Evolutionary conservation across 306 rosid species (phyloP).

Genomic region (Trichosanthes truncata): DNA sequence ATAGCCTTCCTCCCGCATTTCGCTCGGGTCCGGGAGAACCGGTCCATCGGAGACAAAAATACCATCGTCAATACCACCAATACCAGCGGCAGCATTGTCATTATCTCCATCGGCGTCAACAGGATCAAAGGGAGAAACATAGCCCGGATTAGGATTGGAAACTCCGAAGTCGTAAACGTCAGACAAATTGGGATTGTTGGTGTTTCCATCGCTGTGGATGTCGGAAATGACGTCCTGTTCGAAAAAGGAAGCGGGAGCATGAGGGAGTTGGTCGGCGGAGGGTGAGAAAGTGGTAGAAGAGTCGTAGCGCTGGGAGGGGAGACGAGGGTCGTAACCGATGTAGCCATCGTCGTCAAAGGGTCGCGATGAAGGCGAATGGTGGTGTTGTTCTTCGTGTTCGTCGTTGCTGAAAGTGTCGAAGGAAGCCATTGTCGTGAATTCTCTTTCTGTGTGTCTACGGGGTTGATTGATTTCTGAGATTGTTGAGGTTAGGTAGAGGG

Average conservation of each 20-base stretch:
- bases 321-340: constrained; percentile 16
- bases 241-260: constrained; percentile 13
- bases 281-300: constrained; percentile 20
- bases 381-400: constrained; percentile 22
- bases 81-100: not conserved
- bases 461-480: not conserved
- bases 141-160: constrained; percentile 32
- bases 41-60: constrained; percentile 46
- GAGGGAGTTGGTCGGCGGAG: constrained; percentile 14
- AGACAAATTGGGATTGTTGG: constrained; percentile 18
- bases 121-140: constrained; percentile 45
- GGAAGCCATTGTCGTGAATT: constrained; percentile 38
- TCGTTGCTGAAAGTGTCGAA: constrained; percentile 43
- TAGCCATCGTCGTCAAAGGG: constrained; percentile 41
- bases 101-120: constrained; percentile 12
- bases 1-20: constrained; percentile 68
- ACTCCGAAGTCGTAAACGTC: constrained; percentile 36
- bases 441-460: not conserved
- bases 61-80: constrained; percentile 10
- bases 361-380: constrained; percentile 20
- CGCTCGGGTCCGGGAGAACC: constrained; percentile 48
- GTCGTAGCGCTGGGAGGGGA: constrained; percentile 23
- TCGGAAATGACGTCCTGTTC: constrained; percentile 16
- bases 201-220: not conserved
- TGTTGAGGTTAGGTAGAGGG: not conserved